phyloP scores from a whole-genome alignment of 1,284 basidiomycete genomes.

The Sanguinoderma infundibulare region DNA sequence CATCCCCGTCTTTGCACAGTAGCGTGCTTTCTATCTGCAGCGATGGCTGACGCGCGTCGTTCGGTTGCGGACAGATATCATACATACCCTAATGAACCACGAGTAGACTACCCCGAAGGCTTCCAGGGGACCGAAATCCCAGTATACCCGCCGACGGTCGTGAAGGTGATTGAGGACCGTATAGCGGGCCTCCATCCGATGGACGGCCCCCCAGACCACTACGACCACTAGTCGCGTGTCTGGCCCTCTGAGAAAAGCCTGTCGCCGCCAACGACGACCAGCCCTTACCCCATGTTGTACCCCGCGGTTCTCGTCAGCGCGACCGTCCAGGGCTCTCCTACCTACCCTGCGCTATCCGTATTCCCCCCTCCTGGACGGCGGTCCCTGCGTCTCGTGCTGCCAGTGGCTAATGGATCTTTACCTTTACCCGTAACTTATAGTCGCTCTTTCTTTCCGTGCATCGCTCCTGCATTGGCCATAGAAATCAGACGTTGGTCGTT shows the following conservation, averaged over 20 bases:
- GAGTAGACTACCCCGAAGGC: slow-evolving; percentile 72
- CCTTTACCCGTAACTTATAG: neutral
- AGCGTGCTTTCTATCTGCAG: too few relatives aligned
- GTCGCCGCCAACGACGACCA: neutral
- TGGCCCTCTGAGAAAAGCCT: neutral
- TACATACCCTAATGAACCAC: slow-evolving; percentile 56
- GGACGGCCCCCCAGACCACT: neutral
- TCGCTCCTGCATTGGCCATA: too few relatives aligned
- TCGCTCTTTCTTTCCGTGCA: too few relatives aligned
- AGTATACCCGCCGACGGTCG: slow-evolving; percentile 59
- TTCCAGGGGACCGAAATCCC: slow-evolving; percentile 78
- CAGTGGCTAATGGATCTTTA: neutral
- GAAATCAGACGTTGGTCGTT: too few relatives aligned
- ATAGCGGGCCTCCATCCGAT: slow-evolving; percentile 41
- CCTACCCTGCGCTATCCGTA: neutral
- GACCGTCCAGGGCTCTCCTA: neutral
- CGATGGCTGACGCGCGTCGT: slow-evolving; percentile 3
- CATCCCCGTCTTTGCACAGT: neutral
- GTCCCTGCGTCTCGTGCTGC: neutral
- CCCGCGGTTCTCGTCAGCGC: neutral
- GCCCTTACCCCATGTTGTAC: neutral
- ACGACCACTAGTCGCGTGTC: neutral
- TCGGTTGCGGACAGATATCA: slow-evolving; percentile 38
- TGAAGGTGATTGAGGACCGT: slow-evolving; percentile 61
- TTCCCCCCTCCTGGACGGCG: neutral